A percentile compares a stretch with the other conserved stretches of the same genome.
These are phyloP conservation scores for Phytophthora citrophthora DNA, from an alignment of 352 stramenopile genomes.

Conservation along the genomic window DNA sequence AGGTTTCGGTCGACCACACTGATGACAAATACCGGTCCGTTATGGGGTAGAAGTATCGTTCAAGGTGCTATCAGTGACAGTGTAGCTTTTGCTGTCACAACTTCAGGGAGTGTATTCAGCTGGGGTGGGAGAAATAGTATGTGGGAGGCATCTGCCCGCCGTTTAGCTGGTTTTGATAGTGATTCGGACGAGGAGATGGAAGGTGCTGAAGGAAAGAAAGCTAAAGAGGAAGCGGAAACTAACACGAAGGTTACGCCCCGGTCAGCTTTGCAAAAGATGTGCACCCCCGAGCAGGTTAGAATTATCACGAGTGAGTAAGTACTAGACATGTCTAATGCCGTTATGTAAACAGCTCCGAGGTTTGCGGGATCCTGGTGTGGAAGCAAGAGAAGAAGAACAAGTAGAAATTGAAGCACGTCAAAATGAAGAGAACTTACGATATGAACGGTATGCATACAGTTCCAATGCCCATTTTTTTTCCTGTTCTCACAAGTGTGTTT, in stretches of 20 bases:
- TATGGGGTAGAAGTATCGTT: conserved; percentile 90
- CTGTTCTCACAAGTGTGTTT: conserved; percentile 5
- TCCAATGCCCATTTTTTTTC: not conserved
- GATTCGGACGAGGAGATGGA: conserved; percentile 32
- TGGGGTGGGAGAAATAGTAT: conserved; percentile 86
- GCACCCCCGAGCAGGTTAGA: conserved; percentile 45
- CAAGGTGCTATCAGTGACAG: conserved; percentile 85
- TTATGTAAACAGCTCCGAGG: conserved; percentile 41
- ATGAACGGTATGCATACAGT: conserved; percentile 47
- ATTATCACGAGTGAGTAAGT: not conserved
- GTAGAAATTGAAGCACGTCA: conserved; percentile 52
- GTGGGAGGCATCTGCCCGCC: conserved; percentile 39
- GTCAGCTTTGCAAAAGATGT: conserved; percentile 66
- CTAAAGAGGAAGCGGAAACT: conserved; percentile 13
- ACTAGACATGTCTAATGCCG: conserved; percentile 11
- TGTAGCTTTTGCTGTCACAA: conserved; percentile 87
- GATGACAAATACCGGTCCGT: conserved; percentile 88
- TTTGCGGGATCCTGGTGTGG: conserved; percentile 50
- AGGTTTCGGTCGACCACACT: conserved; percentile 71
- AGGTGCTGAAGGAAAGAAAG: conserved; percentile 15
- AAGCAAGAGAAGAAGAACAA: conserved; percentile 54
- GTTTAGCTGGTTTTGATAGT: conserved; percentile 37
- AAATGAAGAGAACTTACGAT: conserved; percentile 57
- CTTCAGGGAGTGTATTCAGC: conserved; percentile 82
- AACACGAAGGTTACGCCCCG: conserved; percentile 48